phyloP scores from a whole-genome alignment of 1,139 yeast genomes.

The Hyphopichia khmerensis region DNA sequence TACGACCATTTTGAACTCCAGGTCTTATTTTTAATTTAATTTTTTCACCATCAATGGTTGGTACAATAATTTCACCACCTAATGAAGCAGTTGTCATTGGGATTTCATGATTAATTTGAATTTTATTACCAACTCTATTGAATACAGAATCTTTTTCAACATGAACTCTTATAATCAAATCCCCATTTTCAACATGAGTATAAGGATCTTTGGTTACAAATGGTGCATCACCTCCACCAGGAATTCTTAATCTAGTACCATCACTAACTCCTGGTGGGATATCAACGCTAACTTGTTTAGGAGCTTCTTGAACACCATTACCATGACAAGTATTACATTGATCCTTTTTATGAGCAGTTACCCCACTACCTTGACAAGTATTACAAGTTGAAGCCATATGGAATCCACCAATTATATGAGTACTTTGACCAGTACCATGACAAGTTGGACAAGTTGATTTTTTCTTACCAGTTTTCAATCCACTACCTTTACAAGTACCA shows the following conservation, averaged over 20 bases:
- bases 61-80: constrained; percentile 87
- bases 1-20: constrained; percentile 80
- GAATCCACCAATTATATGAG: constrained; percentile 90
- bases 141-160: constrained; percentile 75
- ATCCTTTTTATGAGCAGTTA: constrained; percentile 63
- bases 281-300: constrained; percentile 72
- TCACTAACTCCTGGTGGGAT: constrained; percentile 88
- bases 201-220: constrained; percentile 62
- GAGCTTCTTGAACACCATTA: constrained; percentile 73
- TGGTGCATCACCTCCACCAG: constrained; percentile 93
- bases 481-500: constrained; percentile 77
- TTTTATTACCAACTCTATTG: constrained; percentile 61
- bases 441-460: constrained; percentile 83
- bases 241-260: constrained; percentile 80
- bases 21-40: constrained; percentile 80
- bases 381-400: constrained; percentile 95
- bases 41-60: constrained; percentile 77
- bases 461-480: constrained; percentile 74
- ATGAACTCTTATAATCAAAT: constrained; percentile 75
- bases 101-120: constrained; percentile 63
- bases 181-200: constrained; percentile 74
- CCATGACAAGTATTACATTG: constrained; percentile 84
- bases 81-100: constrained; percentile 95
- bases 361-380: constrained; percentile 88
- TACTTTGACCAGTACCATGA: constrained; percentile 90